Percentiles rank a stretch among this genome's conserved stretches.
These are phyloP conservation scores for Conoideocrella luteorostrata DNA, from an alignment of 2,329 filamentous ascomycete species.

Conservation along the genomic window DNA sequence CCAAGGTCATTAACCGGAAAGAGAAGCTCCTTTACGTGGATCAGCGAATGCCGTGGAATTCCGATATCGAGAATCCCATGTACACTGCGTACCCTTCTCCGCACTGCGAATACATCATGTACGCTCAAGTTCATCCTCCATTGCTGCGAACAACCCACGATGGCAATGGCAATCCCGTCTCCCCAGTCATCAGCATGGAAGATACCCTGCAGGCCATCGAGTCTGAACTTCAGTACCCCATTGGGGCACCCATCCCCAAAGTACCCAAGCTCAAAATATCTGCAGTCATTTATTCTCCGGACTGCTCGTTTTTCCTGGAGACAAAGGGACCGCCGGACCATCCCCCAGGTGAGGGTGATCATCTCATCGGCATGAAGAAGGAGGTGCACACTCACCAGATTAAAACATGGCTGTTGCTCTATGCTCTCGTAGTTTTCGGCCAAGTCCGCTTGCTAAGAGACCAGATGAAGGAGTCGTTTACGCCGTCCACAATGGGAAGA, in stretches of 20 bases:
- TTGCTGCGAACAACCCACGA: slow-evolving; percentile 29
- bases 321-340: slow-evolving; percentile 56
- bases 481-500: slow-evolving; percentile 60
- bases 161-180: slow-evolving; percentile 18
- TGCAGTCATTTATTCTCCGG: slow-evolving; percentile 59
- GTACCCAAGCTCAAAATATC: slow-evolving; percentile 56
- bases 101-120: slow-evolving; percentile 85
- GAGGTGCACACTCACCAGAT: slow-evolving; percentile 52
- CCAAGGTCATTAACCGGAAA: slow-evolving; percentile 59
- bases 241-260: slow-evolving; percentile 49
- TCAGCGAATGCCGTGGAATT: slow-evolving; percentile 68
- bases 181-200: slow-evolving; percentile 25
- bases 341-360: slow-evolving; percentile 42
- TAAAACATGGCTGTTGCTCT: slow-evolving; percentile 52
- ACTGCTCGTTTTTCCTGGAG: slow-evolving; percentile 61
- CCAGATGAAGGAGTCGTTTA: slow-evolving; percentile 61
- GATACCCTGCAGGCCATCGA: slow-evolving; percentile 50
- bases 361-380: slow-evolving; percentile 54
- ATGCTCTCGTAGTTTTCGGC: slow-evolving; percentile 50
- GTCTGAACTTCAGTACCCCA: slow-evolving; percentile 54
- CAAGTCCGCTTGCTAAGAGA: slow-evolving; percentile 56
- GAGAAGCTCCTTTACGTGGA: slow-evolving; percentile 48
- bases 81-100: slow-evolving; percentile 55
- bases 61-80: slow-evolving; percentile 54
- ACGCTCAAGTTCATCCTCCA: slow-evolving; percentile 66